Evolutionary conservation across 2,329 filamentous ascomycete species (phyloP), one percentile per base, ranked within the genome.

Genomic region (Hypoxylon sp.): DNA sequence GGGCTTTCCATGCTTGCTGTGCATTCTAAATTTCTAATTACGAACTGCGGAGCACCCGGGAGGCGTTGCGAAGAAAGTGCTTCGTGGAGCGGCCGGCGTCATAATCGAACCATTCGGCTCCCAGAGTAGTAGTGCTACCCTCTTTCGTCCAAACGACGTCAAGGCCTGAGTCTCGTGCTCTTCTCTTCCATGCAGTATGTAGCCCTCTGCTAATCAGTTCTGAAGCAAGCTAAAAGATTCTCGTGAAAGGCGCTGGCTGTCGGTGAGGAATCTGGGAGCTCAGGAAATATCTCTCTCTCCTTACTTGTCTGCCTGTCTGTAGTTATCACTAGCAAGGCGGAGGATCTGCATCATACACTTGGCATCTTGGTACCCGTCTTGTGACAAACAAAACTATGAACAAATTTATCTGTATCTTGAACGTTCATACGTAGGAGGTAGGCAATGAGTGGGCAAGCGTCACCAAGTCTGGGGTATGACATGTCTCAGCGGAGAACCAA

Each of bases 51-150:
- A 54, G 27, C 14, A 37, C 10, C 10, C 66, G 53, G 17, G 53
- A 59, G 44, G 50, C 33, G 51, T 53, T 60, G 48, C 40, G 55
- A 60, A 57, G 48, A 57, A 37, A 55, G 37, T 46, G 17, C 55
- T 61, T 58, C 55, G 35, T 55, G 33, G 46, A 56, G 53, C 40
- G 35, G 10, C 53, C 44, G 49, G 59, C 69, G 71, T 73, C 71
- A 73, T 73, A 72, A 67, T 73, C 69, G 71, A 72, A 72, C 63
- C 25, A 73, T 68, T 64, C 31, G 22, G 31, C 30, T 59, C 13
- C 25, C 17, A 57, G n/a, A 63, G 44, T 49, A 20, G 55, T 33
- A 35, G 20, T 54, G 35, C 35, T 46, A 56, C 40, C 50, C n/a
- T 53, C 58, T 40, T 50, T 42, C 11, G 46, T 49, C 49, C 56